These are phyloP conservation scores for Quercus parvula DNA, from an alignment of 306 rosid species.

Conservation along the genomic window DNA sequence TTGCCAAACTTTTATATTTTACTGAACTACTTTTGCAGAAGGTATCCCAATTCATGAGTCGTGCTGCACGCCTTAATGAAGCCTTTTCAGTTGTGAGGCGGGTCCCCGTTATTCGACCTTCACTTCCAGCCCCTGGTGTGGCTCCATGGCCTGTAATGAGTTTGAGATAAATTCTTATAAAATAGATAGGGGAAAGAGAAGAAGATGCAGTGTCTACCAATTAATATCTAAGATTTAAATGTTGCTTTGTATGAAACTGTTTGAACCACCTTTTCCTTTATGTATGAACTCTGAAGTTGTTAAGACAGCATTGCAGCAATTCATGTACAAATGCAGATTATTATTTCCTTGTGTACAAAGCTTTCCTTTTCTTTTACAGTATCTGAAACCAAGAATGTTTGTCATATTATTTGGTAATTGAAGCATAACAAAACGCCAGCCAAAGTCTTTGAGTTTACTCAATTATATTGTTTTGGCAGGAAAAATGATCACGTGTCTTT, in stretches of 20 bases:
- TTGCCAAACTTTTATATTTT: not conserved
- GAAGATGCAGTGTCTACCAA: conserved; percentile 14
- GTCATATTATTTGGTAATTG: not conserved
- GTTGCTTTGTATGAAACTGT: conserved; percentile 12
- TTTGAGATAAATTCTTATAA: conserved; percentile 47
- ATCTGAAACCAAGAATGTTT: not conserved
- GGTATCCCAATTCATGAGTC: conserved; percentile 75
- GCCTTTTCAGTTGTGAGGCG: conserved; percentile 93
- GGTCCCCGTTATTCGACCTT: conserved; percentile 76
- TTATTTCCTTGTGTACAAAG: not conserved
- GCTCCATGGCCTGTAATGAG: conserved; percentile 88
- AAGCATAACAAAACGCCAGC: not conserved
- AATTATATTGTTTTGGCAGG: not conserved
- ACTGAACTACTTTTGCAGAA: conserved; percentile 53
- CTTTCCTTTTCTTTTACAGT: not conserved
- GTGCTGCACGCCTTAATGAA: conserved; percentile 90
- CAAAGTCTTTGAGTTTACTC: not conserved
- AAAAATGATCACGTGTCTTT: not conserved
- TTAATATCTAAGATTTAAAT: conserved; percentile 23
- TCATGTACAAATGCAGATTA: not conserved
- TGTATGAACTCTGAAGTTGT: conserved; percentile 19
- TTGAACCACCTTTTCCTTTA: conserved; percentile 8
- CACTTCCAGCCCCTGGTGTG: conserved; percentile 72
- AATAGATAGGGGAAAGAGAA: conserved; percentile 17
- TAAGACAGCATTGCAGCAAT: conserved; percentile 3